phyloP scores from a whole-genome alignment of 208 protist species.

The Jaenimonas drosophilae region DNA sequence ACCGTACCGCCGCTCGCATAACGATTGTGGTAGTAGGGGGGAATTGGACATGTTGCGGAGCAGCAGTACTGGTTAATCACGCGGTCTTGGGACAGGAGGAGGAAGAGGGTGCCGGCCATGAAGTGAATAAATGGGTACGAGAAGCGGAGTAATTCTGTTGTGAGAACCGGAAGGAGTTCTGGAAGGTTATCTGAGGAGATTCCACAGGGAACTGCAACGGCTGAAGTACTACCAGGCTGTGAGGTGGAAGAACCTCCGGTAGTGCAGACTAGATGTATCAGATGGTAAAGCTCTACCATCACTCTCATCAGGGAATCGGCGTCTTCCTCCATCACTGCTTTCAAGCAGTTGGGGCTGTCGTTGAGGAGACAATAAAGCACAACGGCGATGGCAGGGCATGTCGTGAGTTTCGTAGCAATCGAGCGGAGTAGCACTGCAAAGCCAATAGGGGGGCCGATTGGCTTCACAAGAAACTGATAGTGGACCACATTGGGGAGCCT shows the following conservation, averaged over 20 bases:
- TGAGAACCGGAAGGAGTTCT: neutral
- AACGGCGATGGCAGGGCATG: slow-evolving; percentile 44
- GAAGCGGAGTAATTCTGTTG: slow-evolving; percentile 23
- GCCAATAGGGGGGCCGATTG: slow-evolving; percentile 12
- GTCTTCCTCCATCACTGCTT: neutral
- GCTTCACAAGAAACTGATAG: slow-evolving; percentile 22
- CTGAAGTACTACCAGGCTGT: neutral
- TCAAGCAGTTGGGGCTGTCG: slow-evolving; percentile 39
- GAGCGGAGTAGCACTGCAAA: slow-evolving; percentile 32
- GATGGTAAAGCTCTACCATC: too few relatives aligned
- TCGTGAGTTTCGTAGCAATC: slow-evolving; percentile 17
- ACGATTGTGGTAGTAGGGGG: neutral
- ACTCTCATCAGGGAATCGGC: too few relatives aligned
- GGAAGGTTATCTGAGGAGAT: neutral
- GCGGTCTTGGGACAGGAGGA: slow-evolving; percentile 66
- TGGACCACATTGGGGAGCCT: slow-evolving; percentile 41
- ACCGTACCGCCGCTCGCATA: slow-evolving; percentile 5
- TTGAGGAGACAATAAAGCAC: slow-evolving; percentile 63
- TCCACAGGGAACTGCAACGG: neutral
- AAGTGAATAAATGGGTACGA: slow-evolving; percentile 71
- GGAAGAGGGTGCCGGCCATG: slow-evolving; percentile 67
- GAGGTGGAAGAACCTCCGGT: too few relatives aligned
- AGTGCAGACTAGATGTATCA: too few relatives aligned
- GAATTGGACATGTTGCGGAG: slow-evolving; percentile 15
- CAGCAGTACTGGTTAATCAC: slow-evolving; percentile 42